phyloP scores from a whole-genome alignment of 1,284 basidiomycete genomes.

The Earliella scabrosa region DNA sequence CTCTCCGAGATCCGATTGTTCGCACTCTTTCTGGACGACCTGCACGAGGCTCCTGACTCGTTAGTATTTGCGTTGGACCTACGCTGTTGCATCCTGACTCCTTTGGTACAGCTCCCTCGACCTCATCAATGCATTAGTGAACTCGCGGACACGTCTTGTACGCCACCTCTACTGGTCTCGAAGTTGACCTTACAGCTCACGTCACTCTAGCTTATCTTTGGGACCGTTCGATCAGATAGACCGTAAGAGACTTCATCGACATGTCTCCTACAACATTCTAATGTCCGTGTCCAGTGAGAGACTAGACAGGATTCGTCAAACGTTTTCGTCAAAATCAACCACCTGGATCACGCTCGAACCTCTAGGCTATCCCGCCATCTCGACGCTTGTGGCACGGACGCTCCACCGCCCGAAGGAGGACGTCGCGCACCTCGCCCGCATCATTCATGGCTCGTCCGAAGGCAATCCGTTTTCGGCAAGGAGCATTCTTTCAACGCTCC shows the following conservation, averaged over 20 bases:
- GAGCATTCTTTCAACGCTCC: constrained; percentile 60
- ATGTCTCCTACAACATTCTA: background rate
- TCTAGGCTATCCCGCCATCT: constrained; percentile 56
- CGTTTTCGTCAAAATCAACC: constrained; percentile 60
- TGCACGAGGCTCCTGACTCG: constrained; percentile 75
- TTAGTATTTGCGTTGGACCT: constrained; percentile 35
- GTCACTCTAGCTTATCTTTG: constrained; percentile 59
- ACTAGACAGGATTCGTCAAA: constrained; percentile 54
- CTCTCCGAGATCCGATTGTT: constrained; percentile 70
- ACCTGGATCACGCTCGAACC: constrained; percentile 72
- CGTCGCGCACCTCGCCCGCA: constrained; percentile 52
- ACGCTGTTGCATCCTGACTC: background rate
- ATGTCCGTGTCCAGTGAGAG: constrained; percentile 36
- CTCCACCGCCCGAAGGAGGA: constrained; percentile 64
- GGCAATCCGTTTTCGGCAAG: constrained; percentile 72
- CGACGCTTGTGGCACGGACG: constrained; percentile 61
- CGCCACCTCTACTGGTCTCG: background rate
- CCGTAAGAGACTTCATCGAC: constrained; percentile 37
- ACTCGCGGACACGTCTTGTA: constrained; percentile 68
- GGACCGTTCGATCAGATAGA: constrained; percentile 64
- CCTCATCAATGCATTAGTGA: constrained; percentile 62
- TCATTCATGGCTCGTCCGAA: constrained; percentile 58
- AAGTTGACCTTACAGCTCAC: background rate
- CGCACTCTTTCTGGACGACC: constrained; percentile 70
- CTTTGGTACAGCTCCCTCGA: constrained; percentile 55